These are phyloP conservation scores for Diaporthe vexans DNA, from an alignment of 2,329 filamentous ascomycete genomes.

Conservation along the genomic window DNA sequence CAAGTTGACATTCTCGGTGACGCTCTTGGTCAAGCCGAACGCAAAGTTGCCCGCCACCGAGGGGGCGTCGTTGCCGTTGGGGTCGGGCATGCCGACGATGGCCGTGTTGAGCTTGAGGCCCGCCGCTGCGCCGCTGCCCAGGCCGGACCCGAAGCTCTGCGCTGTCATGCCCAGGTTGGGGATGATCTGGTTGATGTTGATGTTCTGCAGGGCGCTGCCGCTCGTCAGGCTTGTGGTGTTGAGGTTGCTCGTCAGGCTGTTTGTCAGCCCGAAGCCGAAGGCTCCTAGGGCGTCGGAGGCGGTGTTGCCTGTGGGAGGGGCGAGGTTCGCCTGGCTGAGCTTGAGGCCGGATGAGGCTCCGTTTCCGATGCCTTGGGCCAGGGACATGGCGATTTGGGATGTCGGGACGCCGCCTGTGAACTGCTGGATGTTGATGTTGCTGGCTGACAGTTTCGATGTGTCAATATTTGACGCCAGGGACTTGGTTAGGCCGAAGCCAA, in stretches of 20 bases:
- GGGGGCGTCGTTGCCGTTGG: slow-evolving; percentile 17
- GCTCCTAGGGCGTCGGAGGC: slow-evolving; percentile 27
- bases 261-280: slow-evolving; percentile 44
- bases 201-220: slow-evolving; percentile 42
- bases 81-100: slow-evolving; percentile 19
- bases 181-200: slow-evolving; percentile 47
- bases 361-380: slow-evolving; percentile 41
- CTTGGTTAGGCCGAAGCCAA: slow-evolving; percentile 49
- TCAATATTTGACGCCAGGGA: slow-evolving; percentile 46
- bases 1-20: slow-evolving; percentile 45
- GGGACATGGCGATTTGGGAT: slow-evolving; percentile 24
- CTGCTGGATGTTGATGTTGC: background rate
- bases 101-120: slow-evolving; percentile 40
- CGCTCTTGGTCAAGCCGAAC: slow-evolving; percentile 48
- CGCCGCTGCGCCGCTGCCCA: slow-evolving; percentile 42
- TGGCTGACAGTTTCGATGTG: background rate
- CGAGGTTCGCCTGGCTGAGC: slow-evolving; percentile 26
- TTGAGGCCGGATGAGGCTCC: slow-evolving; percentile 42
- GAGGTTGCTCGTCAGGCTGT: slow-evolving; percentile 43
- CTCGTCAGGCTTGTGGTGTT: slow-evolving; percentile 40
- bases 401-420: slow-evolving; percentile 5
- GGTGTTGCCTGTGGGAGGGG: slow-evolving; percentile 30
- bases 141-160: slow-evolving; percentile 35
- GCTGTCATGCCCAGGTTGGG: slow-evolving; percentile 50
- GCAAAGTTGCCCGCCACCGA: slow-evolving; percentile 45